Base-by-base conservation (phyloP, 2,329 filamentous ascomycete species). In the Magnaporthiopsis poae region DNA sequence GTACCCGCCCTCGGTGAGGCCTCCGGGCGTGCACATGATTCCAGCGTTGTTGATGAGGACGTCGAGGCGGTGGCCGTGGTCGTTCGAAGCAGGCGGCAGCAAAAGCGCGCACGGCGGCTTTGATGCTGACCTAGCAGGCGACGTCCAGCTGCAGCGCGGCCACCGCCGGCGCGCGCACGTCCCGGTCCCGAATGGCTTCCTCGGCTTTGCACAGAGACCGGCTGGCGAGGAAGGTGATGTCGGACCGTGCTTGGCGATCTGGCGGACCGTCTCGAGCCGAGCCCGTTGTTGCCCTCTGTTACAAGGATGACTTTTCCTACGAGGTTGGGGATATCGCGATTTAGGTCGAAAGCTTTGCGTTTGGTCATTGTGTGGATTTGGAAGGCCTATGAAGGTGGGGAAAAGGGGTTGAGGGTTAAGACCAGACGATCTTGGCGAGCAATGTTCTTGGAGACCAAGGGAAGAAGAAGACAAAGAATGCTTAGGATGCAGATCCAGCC, bases 271-370 rank as follows among this genome's bases (percentile, higher is more conserved):
- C 69, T 80, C 76, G 67, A 77, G 78, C 33, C 83, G 0, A 85
- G 75, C 0, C 82, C 82, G 25, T 76, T 73, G 66, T 81, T 84
- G 66, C 78, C 80, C 62, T 80, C 81, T 0, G 81, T 83, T 36
- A 83, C 76, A 25, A 83, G 73, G 66, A 82, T 79, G 21, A 79
- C 77, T 67, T 81, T 79, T 62, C 74, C 76, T 1, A 69, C 63
- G 52, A 79, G 75, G 4, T 74, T 71, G 46, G 78, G 78, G 29
- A 81, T 79, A 67, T 79, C 75, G 0, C 60, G 72, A 0, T 71
- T 70, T 2, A 74, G 72, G 18, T 74, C 72, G 69, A 78, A 78
- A n/a, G 46, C 18, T 9, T 56, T 56, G 21, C 21, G 8, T 2
- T 21, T 0, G 21, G 46, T 21, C 46, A 56, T n/a, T 25, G 18